Base-by-base conservation (phyloP, 192 early-diverging fungal species). In the Backusella luteola region DNA sequence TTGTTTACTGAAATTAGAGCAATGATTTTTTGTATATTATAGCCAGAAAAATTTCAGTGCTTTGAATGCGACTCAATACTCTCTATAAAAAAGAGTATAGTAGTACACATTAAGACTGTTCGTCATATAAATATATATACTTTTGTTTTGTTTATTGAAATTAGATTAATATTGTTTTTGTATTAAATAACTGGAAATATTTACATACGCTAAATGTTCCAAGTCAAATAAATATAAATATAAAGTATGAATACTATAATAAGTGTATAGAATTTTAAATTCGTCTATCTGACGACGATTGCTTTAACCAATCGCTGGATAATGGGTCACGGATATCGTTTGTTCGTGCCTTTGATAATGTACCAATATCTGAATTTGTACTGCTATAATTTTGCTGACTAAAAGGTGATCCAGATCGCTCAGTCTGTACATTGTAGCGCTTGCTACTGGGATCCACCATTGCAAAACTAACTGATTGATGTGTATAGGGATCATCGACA, bases 401-500 rank as follows among this genome's bases (percentile, higher is more conserved):
- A 29, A 63, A 63, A 14, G 56, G 56, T 14, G 56, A 69, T 21
- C 11, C 35, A 9, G 68, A 69, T 39, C 39, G 11, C 21, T 69
- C 68, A 69, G 39, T 23, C 19, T 39, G 68, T 23, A 36, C 39
- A 46, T 49, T 46, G 5, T 32, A 29, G 15, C 39, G 44, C 19
- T 68, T 68, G 5, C 67, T 36, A 38, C 34, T 38, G 15, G 53
- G 56, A 5, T 74, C 53, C 53, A 74, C 15, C 52, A 74, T 74
- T 29, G 73, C 59, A 34, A 74, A 74, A 32, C 34, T 74, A 66
- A 74, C 14, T 17, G 52, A 29, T 26, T 26, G 23, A 15, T 74
- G 42, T 4, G 53, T 66, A 26, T 74, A 74, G 26, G 73, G 56
- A 29, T 74, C 73, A 15, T 74, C 73, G 1, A 74, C 36, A 19